Evolutionary conservation across 1,284 basidiomycete genomes (phyloP).

Genomic region (Salmacisia buchloeana): DNA sequence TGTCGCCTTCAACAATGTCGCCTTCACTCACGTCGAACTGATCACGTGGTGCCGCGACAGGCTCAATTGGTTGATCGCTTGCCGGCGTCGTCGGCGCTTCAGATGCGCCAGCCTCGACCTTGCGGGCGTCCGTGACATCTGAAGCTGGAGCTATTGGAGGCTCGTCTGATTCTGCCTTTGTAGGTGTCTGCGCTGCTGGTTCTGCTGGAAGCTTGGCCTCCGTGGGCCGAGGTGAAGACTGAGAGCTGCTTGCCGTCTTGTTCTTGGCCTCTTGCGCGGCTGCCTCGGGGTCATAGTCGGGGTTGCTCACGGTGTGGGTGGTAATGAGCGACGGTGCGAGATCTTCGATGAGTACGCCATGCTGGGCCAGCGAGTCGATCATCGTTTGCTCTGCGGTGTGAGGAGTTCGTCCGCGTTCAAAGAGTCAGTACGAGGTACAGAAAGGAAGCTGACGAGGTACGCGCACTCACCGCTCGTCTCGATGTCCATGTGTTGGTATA

Average conservation of each 20-base stretch:
- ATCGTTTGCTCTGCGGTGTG: constrained; percentile 36
- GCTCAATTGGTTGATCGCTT: too few relatives aligned
- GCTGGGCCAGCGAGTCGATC: constrained; percentile 47
- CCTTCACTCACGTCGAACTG: too few relatives aligned
- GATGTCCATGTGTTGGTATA: constrained; percentile 50
- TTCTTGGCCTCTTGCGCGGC: constrained; percentile 14
- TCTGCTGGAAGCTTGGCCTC: constrained; percentile 4
- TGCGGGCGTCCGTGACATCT: background rate
- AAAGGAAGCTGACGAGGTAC: background rate
- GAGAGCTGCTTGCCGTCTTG: background rate
- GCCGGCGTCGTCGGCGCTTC: background rate
- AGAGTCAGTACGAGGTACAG: background rate
- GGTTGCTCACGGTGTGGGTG: constrained; percentile 45
- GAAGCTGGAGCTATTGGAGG: background rate
- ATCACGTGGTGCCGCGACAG: too few relatives aligned
- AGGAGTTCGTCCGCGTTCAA: background rate
- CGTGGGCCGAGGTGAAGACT: background rate
- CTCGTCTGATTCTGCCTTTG: background rate
- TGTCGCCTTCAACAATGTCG: too few relatives aligned
- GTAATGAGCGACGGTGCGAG: constrained; percentile 45
- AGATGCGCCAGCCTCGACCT: background rate
- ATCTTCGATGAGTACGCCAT: constrained; percentile 45
- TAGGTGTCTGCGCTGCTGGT: background rate
- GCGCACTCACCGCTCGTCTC: constrained; percentile 31
- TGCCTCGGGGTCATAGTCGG: constrained; percentile 40